These are phyloP conservation scores for Gynandropsis gynandra DNA, from an alignment of 345 rosid species.

Conservation along the genomic window DNA sequence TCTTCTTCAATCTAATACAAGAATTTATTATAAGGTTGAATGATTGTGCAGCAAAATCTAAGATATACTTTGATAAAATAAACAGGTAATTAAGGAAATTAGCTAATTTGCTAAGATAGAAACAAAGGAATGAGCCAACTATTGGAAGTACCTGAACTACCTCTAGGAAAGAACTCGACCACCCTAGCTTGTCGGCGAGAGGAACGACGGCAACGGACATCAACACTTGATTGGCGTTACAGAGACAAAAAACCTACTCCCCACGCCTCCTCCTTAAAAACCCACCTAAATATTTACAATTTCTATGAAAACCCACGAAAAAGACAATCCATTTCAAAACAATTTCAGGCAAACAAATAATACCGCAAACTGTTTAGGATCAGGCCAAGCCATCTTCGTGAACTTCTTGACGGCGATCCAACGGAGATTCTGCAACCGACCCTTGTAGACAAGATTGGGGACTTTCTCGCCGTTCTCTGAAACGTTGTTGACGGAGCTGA, in stretches of 20 bases:
- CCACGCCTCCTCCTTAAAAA: constrained; percentile 76
- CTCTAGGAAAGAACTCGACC: constrained; percentile 89
- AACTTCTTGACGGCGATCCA: constrained; percentile 94
- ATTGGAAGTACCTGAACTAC: constrained; percentile 71
- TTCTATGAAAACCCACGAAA: not conserved
- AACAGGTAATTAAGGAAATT: no score
- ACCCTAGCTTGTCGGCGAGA: constrained; percentile 71
- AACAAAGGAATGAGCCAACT: not conserved
- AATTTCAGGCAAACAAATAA: not conserved
- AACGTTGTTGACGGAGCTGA: constrained; percentile 56
- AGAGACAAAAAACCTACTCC: constrained; percentile 90
- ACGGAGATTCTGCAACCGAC: constrained; percentile 50
- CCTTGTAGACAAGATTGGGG: constrained; percentile 62
- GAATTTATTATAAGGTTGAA: no score
- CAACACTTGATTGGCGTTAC: constrained; percentile 86
- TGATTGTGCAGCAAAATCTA: no score
- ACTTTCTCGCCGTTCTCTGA: constrained; percentile 67
- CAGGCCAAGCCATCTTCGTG: constrained; percentile 75
- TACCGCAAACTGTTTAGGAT: constrained; percentile 70
- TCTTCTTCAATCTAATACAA: no score
- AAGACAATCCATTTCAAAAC: not conserved
- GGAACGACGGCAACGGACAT: constrained; percentile 96
- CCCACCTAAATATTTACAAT: constrained; percentile 5
- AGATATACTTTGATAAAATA: no score
- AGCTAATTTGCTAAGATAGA: no score